These are phyloP conservation scores for Colletotrichum scovillei DNA, from an alignment of 2,329 filamentous ascomycete genomes.

Conservation along the genomic window DNA sequence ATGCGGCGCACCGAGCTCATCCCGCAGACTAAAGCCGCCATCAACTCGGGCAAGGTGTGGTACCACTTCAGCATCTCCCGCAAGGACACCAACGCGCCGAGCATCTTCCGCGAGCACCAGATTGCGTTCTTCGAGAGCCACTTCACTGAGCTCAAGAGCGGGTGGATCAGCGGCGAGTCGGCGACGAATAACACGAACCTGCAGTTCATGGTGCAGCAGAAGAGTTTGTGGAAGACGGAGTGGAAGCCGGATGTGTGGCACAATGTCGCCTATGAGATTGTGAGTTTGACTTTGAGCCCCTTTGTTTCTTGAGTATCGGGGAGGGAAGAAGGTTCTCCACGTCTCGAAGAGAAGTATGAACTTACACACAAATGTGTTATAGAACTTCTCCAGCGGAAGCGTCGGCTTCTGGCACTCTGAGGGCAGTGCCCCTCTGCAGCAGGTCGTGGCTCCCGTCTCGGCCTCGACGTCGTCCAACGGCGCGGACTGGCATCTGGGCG, in stretches of 20 bases:
- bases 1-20: conserved; percentile 83
- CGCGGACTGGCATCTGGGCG: conserved; percentile 78
- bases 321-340: not conserved
- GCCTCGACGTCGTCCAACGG: conserved; percentile 74
- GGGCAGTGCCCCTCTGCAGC: conserved; percentile 65
- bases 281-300: conserved; percentile 40
- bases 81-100: conserved; percentile 68
- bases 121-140: conserved; percentile 73
- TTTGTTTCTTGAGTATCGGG: not conserved
- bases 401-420: conserved; percentile 79
- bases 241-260: conserved; percentile 76
- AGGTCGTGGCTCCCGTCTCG: conserved; percentile 69
- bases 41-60: conserved; percentile 74
- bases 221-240: conserved; percentile 71
- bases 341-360: not conserved
- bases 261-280: conserved; percentile 79
- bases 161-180: conserved; percentile 63
- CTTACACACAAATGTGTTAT: not conserved
- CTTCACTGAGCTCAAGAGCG: conserved; percentile 80
- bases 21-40: conserved; percentile 73
- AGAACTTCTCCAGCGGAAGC: conserved; percentile 69
- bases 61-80: conserved; percentile 80
- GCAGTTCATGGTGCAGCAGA: conserved; percentile 72
- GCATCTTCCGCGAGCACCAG: conserved; percentile 74
- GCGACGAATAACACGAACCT: conserved; percentile 63